Conservation (phyloP, 179 eudicot species). For the Amaranthus tricolor region DNA sequence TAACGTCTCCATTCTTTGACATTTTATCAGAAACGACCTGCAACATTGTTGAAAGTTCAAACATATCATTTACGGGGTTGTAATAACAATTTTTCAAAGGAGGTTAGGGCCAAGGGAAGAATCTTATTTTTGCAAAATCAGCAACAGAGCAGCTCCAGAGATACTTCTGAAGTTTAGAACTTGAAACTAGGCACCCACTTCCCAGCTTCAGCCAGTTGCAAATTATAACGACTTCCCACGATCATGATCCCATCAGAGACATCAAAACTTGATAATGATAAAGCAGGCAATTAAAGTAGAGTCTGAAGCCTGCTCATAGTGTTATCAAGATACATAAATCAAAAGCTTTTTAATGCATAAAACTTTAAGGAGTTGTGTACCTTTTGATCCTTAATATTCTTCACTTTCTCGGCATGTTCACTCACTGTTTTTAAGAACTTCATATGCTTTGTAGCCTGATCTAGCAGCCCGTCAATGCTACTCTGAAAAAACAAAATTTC, state of each 20-base stretch:
- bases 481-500: slow-evolving; percentile 34
- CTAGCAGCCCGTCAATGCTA: slow-evolving; percentile 93
- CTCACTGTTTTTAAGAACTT: slow-evolving; percentile 51
- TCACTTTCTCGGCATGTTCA: slow-evolving; percentile 68
- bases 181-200: slow-evolving; percentile 17
- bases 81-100: slow-evolving; percentile 8
- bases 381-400: slow-evolving; percentile 37
- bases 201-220: slow-evolving; percentile 15
- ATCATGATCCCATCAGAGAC: slow-evolving; percentile 20
- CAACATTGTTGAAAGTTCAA: slow-evolving; percentile 12
- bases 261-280: slow-evolving; percentile 14
- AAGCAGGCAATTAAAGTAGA: slow-evolving; percentile 16
- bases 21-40: slow-evolving; percentile 18
- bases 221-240: slow-evolving; percentile 8
- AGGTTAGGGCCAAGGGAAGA: slow-evolving; percentile 26
- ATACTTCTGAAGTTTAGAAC: slow-evolving; percentile 16
- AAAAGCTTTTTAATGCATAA: not conserved
- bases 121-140: slow-evolving; percentile 29
- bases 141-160: slow-evolving; percentile 19
- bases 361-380: slow-evolving; percentile 35
- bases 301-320: slow-evolving; percentile 24
- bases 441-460: slow-evolving; percentile 77
- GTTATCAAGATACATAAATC: slow-evolving; percentile 16
- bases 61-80: not conserved
- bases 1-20: slow-evolving; percentile 31